These are phyloP conservation scores for Aspergillus glaucus DNA, from an alignment of 2,329 filamentous ascomycete genomes.

Conservation along the genomic window DNA sequence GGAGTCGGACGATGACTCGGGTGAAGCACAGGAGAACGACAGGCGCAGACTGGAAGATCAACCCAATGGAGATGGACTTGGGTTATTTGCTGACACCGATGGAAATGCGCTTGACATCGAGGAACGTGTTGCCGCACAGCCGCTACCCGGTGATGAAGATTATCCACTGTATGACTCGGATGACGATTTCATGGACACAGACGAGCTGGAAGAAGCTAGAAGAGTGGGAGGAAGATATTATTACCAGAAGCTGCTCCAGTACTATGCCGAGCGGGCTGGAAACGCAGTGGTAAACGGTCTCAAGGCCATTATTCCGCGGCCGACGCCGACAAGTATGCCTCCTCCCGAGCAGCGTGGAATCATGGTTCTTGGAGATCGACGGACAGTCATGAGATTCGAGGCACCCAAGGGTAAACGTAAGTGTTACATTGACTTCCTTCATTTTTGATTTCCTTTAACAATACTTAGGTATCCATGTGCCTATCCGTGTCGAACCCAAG, in stretches of 20 bases:
- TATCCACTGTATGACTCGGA: slow-evolving; percentile 89
- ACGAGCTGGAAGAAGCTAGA: slow-evolving; percentile 70
- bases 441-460: slow-evolving; percentile 5
- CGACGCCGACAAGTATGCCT: slow-evolving; percentile 37
- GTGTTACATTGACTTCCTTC: slow-evolving; percentile 6
- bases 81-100: slow-evolving; percentile 42
- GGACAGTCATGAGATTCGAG: slow-evolving; percentile 51
- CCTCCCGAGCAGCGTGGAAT: slow-evolving; percentile 33
- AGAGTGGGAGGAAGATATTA: slow-evolving; percentile 72
- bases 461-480: slow-evolving; percentile 76
- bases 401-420: slow-evolving; percentile 51
- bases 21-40: slow-evolving; percentile 4
- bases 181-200: slow-evolving; percentile 69
- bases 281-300: slow-evolving; percentile 42
- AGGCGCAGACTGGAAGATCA: slow-evolving; percentile 44
- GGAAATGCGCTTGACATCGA: slow-evolving; percentile 64
- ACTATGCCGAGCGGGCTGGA: slow-evolving; percentile 45
- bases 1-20: slow-evolving; percentile 56
- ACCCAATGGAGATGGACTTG: slow-evolving; percentile 24
- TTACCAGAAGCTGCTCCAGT: slow-evolving; percentile 53
- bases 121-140: slow-evolving; percentile 66
- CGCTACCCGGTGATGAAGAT: slow-evolving; percentile 57
- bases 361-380: slow-evolving; percentile 34
- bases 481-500: slow-evolving; percentile 92
- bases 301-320: slow-evolving; percentile 50